These are phyloP conservation scores for Pichia sp. DNA, from an alignment of 1,139 yeast genomes.

Conservation along the genomic window DNA sequence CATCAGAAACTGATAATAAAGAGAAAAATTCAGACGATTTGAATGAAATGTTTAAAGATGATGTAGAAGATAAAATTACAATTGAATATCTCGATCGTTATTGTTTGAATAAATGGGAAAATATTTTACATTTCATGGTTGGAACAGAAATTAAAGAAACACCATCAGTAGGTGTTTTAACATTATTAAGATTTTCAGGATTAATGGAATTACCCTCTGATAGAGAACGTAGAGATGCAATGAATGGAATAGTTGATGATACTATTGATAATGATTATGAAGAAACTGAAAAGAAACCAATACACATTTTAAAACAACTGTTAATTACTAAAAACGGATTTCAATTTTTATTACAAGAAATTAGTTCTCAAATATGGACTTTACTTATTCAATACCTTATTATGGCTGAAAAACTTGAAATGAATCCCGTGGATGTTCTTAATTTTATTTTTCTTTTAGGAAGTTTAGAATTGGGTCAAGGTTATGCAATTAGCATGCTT, in stretches of 20 bases:
- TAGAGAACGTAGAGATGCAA: slow-evolving; percentile 26
- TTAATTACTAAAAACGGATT: slow-evolving; percentile 87
- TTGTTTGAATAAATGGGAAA: slow-evolving; percentile 89
- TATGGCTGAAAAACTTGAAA: slow-evolving; percentile 73
- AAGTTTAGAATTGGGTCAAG: slow-evolving; percentile 83
- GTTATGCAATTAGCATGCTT: slow-evolving; percentile 65
- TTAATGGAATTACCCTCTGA: slow-evolving; percentile 62
- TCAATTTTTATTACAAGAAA: slow-evolving; percentile 87
- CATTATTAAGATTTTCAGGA: slow-evolving; percentile 66
- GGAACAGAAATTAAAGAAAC: slow-evolving; percentile 67
- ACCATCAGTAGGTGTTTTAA: slow-evolving; percentile 66
- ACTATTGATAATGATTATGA: slow-evolving; percentile 19
- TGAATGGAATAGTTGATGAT: slow-evolving; percentile 15
- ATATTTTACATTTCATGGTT: slow-evolving; percentile 94
- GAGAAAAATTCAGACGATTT: slow-evolving; percentile 8
- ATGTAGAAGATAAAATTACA: slow-evolving; percentile 44
- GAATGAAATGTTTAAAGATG: slow-evolving; percentile 28
- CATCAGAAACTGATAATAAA: slow-evolving; percentile 1
- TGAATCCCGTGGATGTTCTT: slow-evolving; percentile 95
- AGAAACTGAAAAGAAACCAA: slow-evolving; percentile 12
- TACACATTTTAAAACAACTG: slow-evolving; percentile 37
- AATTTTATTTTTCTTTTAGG: slow-evolving; percentile 92
- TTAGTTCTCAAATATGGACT: slow-evolving; percentile 94
- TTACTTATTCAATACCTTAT: slow-evolving; percentile 78
- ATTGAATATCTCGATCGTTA: slow-evolving; percentile 65